Conservation (phyloP, 2,329 filamentous ascomycete species). For the Didymellaceae sp. region DNA sequence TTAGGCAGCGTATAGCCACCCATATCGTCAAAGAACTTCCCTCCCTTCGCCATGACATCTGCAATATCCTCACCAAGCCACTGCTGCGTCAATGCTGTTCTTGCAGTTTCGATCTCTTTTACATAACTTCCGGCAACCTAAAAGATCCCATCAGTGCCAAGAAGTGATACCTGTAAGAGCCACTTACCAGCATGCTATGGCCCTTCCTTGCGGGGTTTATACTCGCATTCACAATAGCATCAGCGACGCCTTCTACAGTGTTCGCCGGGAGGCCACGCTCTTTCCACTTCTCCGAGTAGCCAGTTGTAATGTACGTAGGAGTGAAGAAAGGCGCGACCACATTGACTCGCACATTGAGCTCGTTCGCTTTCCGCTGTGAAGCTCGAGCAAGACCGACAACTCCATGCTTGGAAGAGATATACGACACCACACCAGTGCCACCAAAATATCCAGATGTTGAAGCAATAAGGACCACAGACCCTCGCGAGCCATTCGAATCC, state of each 20-base stretch:
- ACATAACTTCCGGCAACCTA: conserved; percentile 40
- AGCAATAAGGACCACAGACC: conserved; percentile 51
- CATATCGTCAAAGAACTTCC: conserved; percentile 45
- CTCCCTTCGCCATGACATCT: conserved; percentile 39
- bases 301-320: conserved; percentile 53
- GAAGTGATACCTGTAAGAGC: neutral
- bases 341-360: conserved; percentile 52
- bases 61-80: conserved; percentile 47
- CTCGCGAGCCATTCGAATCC: conserved; percentile 33
- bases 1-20: conserved; percentile 47
- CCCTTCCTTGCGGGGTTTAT: conserved; percentile 41
- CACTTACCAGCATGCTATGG: conserved; percentile 37
- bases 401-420: conserved; percentile 54
- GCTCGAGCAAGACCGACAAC: conserved; percentile 50
- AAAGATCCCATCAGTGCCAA: neutral
- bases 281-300: conserved; percentile 49
- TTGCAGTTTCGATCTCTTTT: conserved; percentile 40
- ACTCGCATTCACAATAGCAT: conserved; percentile 50
- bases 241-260: conserved; percentile 52
- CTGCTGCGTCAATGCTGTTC: conserved; percentile 31
- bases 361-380: conserved; percentile 44
- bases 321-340: conserved; percentile 59
- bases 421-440: conserved; percentile 52
- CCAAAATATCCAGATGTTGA: conserved; percentile 56
- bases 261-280: conserved; percentile 52